These are phyloP conservation scores for Solanum chiquidenum DNA, from an alignment of 257 asterid species.

Conservation along the genomic window DNA sequence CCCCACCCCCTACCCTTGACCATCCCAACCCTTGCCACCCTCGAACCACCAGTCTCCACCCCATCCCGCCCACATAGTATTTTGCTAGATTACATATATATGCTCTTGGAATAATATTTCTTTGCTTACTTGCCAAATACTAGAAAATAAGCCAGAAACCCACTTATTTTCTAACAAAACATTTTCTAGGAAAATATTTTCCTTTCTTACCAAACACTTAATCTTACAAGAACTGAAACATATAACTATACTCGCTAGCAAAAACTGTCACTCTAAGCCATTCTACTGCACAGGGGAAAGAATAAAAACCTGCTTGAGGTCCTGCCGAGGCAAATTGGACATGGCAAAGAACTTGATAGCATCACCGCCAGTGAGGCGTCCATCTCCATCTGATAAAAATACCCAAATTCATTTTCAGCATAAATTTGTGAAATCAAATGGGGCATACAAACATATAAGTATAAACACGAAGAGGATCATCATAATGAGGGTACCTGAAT, in stretches of 20 bases:
- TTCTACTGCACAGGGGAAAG: neutral
- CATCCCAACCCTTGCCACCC: neutral
- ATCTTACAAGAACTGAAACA: neutral
- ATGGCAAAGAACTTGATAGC: slow-evolving; percentile 81
- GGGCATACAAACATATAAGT: neutral
- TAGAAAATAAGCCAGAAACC: neutral
- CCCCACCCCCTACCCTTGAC: neutral
- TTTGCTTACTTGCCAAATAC: neutral
- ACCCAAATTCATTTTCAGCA: neutral
- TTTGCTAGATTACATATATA: neutral
- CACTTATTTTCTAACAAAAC: neutral
- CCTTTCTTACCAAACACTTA: neutral
- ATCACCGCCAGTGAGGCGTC: slow-evolving; percentile 75
- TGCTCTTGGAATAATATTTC: neutral
- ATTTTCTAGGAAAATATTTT: neutral
- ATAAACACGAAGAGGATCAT: neutral
- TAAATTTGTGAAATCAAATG: neutral
- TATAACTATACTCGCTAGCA: neutral
- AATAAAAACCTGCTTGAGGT: slow-evolving; percentile 65
- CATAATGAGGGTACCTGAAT: slow-evolving; percentile 47
- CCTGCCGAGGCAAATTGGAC: slow-evolving; percentile 82
- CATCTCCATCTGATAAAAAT: slow-evolving; percentile 67
- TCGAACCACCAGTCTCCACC: neutral
- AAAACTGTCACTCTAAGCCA: neutral
- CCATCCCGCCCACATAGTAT: neutral